Evolutionary conservation across 768 basidiomycete genomes (phyloP).

Genomic region (Xerocomus spinulosus): DNA sequence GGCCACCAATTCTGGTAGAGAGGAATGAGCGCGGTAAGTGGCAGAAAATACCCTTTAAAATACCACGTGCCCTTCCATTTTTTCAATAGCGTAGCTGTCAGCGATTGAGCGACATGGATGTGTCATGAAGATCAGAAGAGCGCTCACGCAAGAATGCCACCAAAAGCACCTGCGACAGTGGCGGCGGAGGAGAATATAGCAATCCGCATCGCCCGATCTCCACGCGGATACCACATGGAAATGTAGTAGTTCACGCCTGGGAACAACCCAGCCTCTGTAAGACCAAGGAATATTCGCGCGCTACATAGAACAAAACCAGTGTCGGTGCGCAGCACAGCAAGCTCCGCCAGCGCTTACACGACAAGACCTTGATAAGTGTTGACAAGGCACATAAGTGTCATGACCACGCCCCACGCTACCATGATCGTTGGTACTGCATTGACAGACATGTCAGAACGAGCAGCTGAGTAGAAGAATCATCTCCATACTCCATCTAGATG

Average conservation of each 20-base stretch:
- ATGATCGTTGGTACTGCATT: constrained; percentile 35
- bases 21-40: neutral
- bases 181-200: constrained; percentile 59
- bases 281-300: constrained; percentile 39
- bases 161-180: constrained; percentile 46
- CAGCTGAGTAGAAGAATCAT: neutral
- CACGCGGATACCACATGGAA: constrained; percentile 54
- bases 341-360: constrained; percentile 22
- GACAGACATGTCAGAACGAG: neutral
- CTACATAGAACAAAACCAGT: constrained; percentile 19
- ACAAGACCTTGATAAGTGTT: constrained; percentile 26
- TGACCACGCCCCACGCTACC: constrained; percentile 34
- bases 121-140: neutral
- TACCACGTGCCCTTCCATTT: constrained; percentile 29
- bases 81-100: constrained; percentile 31
- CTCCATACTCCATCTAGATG: constrained; percentile 31
- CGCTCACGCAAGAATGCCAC: constrained; percentile 46
- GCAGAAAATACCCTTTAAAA: neutral
- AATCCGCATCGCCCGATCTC: constrained; percentile 50
- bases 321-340: neutral
- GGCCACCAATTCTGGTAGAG: constrained; percentile 20
- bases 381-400: constrained; percentile 35
- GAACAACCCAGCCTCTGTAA: constrained; percentile 42
- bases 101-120: constrained; percentile 1
- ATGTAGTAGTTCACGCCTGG: constrained; percentile 40